Percentiles rank a stretch among this genome's conserved stretches.
Conservation (phyloP, 371 early-diverging fungal genomes). For the Circinella umbellata region DNA sequence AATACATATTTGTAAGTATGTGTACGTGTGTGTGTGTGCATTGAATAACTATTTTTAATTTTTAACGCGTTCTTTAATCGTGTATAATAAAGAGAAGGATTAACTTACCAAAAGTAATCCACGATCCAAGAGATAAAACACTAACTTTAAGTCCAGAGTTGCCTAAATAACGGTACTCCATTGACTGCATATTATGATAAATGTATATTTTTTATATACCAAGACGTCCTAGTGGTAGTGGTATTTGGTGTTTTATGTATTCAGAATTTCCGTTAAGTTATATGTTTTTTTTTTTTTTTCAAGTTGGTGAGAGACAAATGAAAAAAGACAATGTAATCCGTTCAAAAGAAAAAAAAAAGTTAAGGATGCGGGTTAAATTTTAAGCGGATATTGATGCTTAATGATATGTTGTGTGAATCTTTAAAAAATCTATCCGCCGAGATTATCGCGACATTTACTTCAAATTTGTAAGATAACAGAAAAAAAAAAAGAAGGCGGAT, state of each 20-base stretch:
- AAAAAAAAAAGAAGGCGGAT: too few species aligned
- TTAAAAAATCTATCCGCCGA: not conserved
- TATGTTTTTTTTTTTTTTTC: too few species aligned
- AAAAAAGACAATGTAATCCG: constrained; percentile 3
- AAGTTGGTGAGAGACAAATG: not conserved
- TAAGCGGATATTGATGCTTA: not conserved
- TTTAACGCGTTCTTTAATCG: not conserved
- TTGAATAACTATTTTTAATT: not conserved
- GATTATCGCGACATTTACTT: too few species aligned
- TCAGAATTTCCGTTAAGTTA: too few species aligned
- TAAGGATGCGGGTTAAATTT: not conserved
- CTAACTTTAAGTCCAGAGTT: constrained; percentile 81
- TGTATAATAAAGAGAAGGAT: not conserved
- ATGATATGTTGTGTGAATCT: not conserved
- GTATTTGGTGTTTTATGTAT: not conserved
- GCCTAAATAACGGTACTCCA: constrained; percentile 87
- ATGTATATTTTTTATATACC: not conserved
- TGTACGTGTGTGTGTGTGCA: not conserved
- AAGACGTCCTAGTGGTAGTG: too few species aligned
- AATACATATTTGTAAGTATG: not conserved
- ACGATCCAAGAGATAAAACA: constrained; percentile 44
- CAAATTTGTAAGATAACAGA: too few species aligned
- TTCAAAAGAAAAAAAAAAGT: not conserved
- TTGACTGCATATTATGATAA: constrained; percentile 27
- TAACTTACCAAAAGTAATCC: constrained; percentile 70